These are phyloP conservation scores for Wickerhamiella parazyma DNA, from an alignment of 805 yeast species.

Conservation along the genomic window DNA sequence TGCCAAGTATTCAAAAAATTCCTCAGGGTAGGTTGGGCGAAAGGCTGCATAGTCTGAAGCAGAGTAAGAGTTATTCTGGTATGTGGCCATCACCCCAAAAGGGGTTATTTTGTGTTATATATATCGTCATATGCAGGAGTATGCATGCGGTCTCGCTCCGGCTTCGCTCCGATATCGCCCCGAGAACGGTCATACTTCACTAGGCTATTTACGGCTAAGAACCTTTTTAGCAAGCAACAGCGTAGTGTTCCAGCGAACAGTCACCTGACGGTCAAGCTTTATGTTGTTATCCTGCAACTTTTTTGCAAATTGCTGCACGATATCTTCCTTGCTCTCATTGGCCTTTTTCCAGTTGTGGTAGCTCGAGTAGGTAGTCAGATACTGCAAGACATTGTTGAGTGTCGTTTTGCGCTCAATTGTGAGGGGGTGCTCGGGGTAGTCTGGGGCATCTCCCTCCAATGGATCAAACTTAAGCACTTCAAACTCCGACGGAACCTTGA, in stretches of 20 bases:
- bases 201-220: too few relatives aligned
- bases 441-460: conserved; percentile 1
- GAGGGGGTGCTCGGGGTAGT: conserved; percentile 14
- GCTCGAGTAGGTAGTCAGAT: conserved; percentile 57
- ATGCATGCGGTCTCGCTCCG: too few relatives aligned
- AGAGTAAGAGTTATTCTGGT: conserved; percentile 38
- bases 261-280: conserved; percentile 33
- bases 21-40: conserved; percentile 54
- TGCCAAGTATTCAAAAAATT: conserved; percentile 33
- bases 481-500: conserved; percentile 33
- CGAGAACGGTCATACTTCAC: too few relatives aligned
- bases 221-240: conserved; percentile 9
- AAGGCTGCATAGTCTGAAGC: conserved; percentile 40
- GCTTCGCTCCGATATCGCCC: too few relatives aligned
- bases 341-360: conserved; percentile 46
- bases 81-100: conserved; percentile 62
- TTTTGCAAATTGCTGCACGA: conserved; percentile 9
- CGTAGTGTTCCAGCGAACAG: conserved; percentile 38
- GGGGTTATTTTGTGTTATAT: too few relatives aligned
- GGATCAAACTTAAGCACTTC: background rate
- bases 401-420: conserved; percentile 21
- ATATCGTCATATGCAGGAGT: too few relatives aligned
- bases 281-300: conserved; percentile 35
- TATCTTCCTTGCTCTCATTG: conserved; percentile 31
- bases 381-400: conserved; percentile 36